Evolutionary conservation across 2,329 filamentous ascomycete genomes (phyloP).

Genomic region (Fusarium subtropicale): DNA sequence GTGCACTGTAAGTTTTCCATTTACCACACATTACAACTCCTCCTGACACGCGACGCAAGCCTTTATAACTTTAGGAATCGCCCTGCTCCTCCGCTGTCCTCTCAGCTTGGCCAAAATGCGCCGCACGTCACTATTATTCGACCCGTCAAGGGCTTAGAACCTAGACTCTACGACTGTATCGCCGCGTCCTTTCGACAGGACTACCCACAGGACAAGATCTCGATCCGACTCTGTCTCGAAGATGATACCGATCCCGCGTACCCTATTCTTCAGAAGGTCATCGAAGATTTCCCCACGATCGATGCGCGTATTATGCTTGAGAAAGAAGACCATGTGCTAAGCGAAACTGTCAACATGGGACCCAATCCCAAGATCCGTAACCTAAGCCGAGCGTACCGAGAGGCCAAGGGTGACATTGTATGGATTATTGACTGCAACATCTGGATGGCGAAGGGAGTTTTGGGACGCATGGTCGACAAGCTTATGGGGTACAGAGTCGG

Average conservation of each 20-base stretch:
- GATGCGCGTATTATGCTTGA: slow-evolving; percentile 83
- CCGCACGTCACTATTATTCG: slow-evolving; percentile 92
- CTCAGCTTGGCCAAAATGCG: slow-evolving; percentile 63
- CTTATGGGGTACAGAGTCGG: slow-evolving; percentile 74
- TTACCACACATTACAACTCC: neutral
- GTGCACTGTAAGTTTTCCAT: slow-evolving; percentile 61
- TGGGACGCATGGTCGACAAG: slow-evolving; percentile 89
- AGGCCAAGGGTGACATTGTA: slow-evolving; percentile 86
- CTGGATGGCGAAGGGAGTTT: slow-evolving; percentile 84
- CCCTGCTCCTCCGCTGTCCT: slow-evolving; percentile 63
- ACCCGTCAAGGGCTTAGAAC: slow-evolving; percentile 92
- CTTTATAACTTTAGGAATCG: slow-evolving; percentile 65
- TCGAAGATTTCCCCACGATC: slow-evolving; percentile 77
- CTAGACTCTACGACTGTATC: slow-evolving; percentile 90
- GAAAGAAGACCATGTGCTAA: slow-evolving; percentile 78
- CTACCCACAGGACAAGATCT: slow-evolving; percentile 81
- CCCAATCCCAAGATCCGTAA: slow-evolving; percentile 99
- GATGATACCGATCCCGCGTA: slow-evolving; percentile 80
- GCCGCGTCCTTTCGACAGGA: slow-evolving; percentile 84
- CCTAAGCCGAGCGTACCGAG: slow-evolving; percentile 91
- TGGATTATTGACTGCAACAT: slow-evolving; percentile 98
- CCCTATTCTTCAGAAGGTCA: slow-evolving; percentile 75
- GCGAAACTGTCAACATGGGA: slow-evolving; percentile 73
- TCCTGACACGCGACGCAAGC: slow-evolving; percentile 48
- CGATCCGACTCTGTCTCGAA: slow-evolving; percentile 85